phyloP scores from a whole-genome alignment of 805 yeast species.

The Schwanniomyces vanrijiae region DNA sequence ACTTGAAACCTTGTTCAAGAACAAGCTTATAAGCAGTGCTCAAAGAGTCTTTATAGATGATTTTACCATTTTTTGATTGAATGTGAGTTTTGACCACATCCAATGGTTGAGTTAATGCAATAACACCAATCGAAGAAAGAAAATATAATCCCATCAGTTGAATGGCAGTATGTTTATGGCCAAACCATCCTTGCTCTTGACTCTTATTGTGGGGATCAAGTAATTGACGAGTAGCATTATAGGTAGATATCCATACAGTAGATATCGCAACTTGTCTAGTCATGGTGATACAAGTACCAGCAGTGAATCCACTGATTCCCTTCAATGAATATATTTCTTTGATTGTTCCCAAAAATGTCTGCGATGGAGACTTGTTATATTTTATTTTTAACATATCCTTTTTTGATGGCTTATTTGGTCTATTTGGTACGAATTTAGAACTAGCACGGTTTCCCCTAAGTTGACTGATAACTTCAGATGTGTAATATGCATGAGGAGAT shows the following conservation, averaged over 20 bases:
- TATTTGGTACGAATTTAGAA: not conserved
- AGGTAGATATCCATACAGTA: constrained; percentile 80
- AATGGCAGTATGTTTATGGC: constrained; percentile 39
- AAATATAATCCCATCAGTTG: constrained; percentile 53
- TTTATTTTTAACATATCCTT: constrained; percentile 20
- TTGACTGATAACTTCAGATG: constrained; percentile 32
- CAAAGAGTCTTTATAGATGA: constrained; percentile 59
- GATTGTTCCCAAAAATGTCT: constrained; percentile 51
- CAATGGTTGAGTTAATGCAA: constrained; percentile 80
- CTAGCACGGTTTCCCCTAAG: constrained; percentile 19
- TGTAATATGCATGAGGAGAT: constrained; percentile 43
- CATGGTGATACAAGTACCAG: constrained; percentile 82
- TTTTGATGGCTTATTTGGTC: constrained; percentile 6
- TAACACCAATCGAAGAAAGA: constrained; percentile 69
- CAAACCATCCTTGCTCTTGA: constrained; percentile 41
- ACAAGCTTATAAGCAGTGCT: constrained; percentile 40
- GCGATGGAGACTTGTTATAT: constrained; percentile 55
- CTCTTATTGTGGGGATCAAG: constrained; percentile 49
- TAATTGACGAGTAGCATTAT: constrained; percentile 72
- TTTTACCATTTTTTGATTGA: constrained; percentile 72
- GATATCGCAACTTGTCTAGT: constrained; percentile 77
- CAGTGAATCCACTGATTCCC: constrained; percentile 76
- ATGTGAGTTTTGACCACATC: constrained; percentile 85
- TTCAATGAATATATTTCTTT: constrained; percentile 69
- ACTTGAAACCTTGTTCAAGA: constrained; percentile 29